A percentile compares a stretch with the other conserved stretches of the same genome.
Evolutionary conservation across 768 basidiomycete genomes (phyloP).

Genomic region (Cystobasidium ongulense): DNA sequence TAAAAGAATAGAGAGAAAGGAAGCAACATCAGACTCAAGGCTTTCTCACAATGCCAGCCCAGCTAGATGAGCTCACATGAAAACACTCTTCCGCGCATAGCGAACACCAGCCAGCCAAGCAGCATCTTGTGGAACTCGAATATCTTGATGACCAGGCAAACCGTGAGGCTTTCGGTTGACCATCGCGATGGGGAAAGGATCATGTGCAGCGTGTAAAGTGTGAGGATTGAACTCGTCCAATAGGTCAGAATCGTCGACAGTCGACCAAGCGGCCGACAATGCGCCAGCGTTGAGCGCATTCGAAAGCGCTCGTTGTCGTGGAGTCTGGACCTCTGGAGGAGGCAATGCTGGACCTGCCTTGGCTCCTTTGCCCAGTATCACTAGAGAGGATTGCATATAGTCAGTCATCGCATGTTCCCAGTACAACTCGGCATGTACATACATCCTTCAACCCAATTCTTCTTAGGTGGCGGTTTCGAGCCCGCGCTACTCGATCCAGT

Average conservation of each 20-base stretch:
- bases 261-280: slow-evolving; percentile 23
- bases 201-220: slow-evolving; percentile 55
- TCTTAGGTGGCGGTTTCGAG: neutral
- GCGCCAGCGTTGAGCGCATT: slow-evolving; percentile 25
- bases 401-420: neutral
- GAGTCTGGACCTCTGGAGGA: slow-evolving; percentile 1
- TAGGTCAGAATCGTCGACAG: slow-evolving; percentile 28
- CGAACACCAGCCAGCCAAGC: slow-evolving; percentile 62
- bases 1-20: slow-evolving; percentile 6
- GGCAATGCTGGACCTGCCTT: slow-evolving; percentile 1
- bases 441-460: slow-evolving; percentile 3
- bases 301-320: slow-evolving; percentile 17
- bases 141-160: slow-evolving; percentile 44
- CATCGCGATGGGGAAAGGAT: slow-evolving; percentile 59
- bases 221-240: slow-evolving; percentile 49
- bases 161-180: slow-evolving; percentile 59
- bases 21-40: neutral
- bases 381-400: neutral
- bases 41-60: neutral
- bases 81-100: slow-evolving; percentile 57
- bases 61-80: slow-evolving; percentile 50
- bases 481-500: slow-evolving; percentile 4
- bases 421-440: neutral
- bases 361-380: slow-evolving; percentile 2
- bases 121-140: slow-evolving; percentile 56